Evolutionary conservation across 177 flowering plant species (phyloP).

Genomic region (Vitis hybrid): DNA sequence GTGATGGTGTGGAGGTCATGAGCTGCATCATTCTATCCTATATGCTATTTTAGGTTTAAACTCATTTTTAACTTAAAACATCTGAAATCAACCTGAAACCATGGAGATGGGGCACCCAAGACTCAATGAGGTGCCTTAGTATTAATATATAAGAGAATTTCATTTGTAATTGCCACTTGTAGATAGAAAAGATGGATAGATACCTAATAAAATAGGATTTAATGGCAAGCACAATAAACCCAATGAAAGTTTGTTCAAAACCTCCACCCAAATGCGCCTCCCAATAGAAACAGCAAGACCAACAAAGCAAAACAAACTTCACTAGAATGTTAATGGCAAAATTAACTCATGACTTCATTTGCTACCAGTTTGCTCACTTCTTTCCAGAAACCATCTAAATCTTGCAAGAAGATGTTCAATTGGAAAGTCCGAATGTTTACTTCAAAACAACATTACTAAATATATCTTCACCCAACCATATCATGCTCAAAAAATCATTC

Average conservation of each 20-base stretch:
- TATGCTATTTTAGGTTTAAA: slow-evolving; percentile 2
- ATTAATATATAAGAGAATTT: slow-evolving; percentile 1
- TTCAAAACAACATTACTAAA: not conserved
- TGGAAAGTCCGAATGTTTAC: not conserved
- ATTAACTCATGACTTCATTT: not conserved
- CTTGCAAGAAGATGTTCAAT: not conserved
- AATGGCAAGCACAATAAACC: slow-evolving; percentile 2
- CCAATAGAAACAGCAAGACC: not conserved
- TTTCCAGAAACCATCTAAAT: slow-evolving; percentile 4
- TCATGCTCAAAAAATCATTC: not conserved
- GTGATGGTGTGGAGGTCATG: not conserved
- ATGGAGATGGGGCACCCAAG: slow-evolving; percentile 16
- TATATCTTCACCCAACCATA: not conserved
- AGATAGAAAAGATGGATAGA: not conserved
- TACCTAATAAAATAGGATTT: slow-evolving; percentile 2
- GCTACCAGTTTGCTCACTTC: not conserved
- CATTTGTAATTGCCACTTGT: slow-evolving; percentile 3
- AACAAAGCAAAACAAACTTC: not conserved
- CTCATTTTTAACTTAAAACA: slow-evolving; percentile 10
- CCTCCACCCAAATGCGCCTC: not conserved
- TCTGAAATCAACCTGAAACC: slow-evolving; percentile 19
- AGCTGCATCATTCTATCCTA: slow-evolving; percentile 16
- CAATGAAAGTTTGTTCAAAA: slow-evolving; percentile 6
- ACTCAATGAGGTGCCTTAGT: not conserved
- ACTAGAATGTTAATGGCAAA: not conserved